phyloP scores from a whole-genome alignment of 305 asterid species.

The Fraxinus sp. region DNA sequence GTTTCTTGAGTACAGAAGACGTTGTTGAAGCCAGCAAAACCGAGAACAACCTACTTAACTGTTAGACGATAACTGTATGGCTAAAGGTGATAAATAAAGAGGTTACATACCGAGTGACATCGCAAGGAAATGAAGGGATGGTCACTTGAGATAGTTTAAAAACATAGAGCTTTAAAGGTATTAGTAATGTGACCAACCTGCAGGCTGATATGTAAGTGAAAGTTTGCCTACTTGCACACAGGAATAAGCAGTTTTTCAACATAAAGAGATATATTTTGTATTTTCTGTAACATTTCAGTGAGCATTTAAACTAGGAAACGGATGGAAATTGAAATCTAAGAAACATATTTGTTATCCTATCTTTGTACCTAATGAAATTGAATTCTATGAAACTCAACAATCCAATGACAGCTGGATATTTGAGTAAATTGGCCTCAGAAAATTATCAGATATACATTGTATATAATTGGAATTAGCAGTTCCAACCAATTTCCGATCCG shows the following conservation, averaged over 20 bases:
- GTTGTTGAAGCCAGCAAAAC: constrained; percentile 23
- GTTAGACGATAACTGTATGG: constrained; percentile 27
- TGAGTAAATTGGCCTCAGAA: neutral
- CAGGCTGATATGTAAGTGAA: neutral
- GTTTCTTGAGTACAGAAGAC: constrained; percentile 53
- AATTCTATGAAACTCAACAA: neutral
- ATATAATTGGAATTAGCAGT: neutral
- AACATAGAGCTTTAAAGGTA: neutral
- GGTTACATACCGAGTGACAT: neutral
- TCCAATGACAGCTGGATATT: neutral
- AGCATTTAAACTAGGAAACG: neutral
- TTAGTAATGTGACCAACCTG: neutral
- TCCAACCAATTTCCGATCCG: neutral
- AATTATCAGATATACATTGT: neutral
- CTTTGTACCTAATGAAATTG: neutral
- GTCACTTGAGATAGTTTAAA: neutral
- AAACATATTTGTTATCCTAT: neutral
- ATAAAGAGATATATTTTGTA: neutral
- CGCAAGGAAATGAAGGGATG: neutral
- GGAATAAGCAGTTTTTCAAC: neutral
- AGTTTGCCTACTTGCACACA: neutral
- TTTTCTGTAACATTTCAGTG: neutral
- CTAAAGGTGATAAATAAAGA: neutral
- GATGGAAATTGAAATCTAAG: neutral
- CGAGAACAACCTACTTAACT: constrained; percentile 34